A percentile compares a stretch with the other conserved stretches of the same genome.
phyloP scores from a whole-genome alignment of 352 stramenopile genomes.

The Phytophthora europaea region DNA sequence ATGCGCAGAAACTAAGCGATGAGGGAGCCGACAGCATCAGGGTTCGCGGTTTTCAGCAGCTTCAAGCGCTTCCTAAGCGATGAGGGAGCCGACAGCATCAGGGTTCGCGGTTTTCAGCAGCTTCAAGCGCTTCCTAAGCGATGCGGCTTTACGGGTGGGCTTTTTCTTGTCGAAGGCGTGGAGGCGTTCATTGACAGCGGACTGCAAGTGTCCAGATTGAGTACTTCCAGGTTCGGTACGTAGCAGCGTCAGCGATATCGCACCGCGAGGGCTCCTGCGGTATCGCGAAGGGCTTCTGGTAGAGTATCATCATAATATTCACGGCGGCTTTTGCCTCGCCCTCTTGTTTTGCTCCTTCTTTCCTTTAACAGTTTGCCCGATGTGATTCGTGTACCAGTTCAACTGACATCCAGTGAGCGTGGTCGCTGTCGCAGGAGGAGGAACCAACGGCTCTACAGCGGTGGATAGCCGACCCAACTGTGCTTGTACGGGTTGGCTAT shows the following conservation, averaged over 20 bases:
- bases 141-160: background rate
- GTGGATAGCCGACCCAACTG: no score
- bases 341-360: conserved; percentile 13
- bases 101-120: background rate
- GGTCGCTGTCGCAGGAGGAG: background rate
- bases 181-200: background rate
- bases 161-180: background rate
- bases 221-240: background rate
- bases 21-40: no score
- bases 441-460: background rate
- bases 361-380: conserved; percentile 13
- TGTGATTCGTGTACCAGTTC: conserved; percentile 9
- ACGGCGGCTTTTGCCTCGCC: conserved; percentile 12
- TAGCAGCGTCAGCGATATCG: no score
- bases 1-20: background rate
- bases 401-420: no score
- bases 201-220: background rate
- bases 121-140: background rate
- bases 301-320: conserved; percentile 14
- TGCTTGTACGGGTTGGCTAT: no score
- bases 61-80: no score
- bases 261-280: no score
- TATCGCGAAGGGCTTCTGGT: background rate
- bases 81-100: background rate
- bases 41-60: no score